A percentile compares a stretch with the other conserved stretches of the same genome.
phyloP scores from a whole-genome alignment of 202 grass and related monocot genomes.

The Setaria italica region DNA sequence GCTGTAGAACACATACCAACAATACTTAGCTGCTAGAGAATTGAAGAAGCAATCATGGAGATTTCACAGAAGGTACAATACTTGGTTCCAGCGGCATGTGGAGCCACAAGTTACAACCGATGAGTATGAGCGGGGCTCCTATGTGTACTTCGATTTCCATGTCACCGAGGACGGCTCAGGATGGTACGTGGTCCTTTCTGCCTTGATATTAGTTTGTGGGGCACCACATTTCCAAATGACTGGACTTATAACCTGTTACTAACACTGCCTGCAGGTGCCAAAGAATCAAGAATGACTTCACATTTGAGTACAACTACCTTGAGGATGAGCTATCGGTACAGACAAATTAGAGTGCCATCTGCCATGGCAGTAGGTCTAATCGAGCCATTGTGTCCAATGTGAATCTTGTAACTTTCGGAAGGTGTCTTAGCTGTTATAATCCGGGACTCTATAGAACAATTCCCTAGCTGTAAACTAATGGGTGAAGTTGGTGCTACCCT shows the following conservation, averaged over 20 bases:
- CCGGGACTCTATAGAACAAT: conserved; percentile 25
- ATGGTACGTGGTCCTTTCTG: conserved; percentile 62
- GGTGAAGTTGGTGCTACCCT: conserved; percentile 11
- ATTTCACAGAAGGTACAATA: conserved; percentile 94
- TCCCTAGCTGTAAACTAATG: conserved; percentile 26
- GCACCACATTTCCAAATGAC: neutral
- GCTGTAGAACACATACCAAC: conserved; percentile 86
- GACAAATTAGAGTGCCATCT: conserved; percentile 47
- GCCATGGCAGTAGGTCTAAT: conserved; percentile 42
- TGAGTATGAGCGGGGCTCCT: conserved; percentile 92
- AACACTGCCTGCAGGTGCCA: conserved; percentile 78
- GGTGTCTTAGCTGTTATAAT: conserved; percentile 17
- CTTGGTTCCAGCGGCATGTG: conserved; percentile 98
- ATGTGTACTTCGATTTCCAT: conserved; percentile 98
- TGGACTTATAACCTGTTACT: conserved; percentile 21
- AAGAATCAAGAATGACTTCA: conserved; percentile 96
- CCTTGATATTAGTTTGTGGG: neutral
- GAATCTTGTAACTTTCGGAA: conserved; percentile 34
- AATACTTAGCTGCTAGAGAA: conserved; percentile 90
- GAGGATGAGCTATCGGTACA: conserved; percentile 91
- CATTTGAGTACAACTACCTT: conserved; percentile 94
- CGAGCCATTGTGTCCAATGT: conserved; percentile 21
- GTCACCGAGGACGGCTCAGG: conserved; percentile 72
- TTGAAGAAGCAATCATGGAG: conserved; percentile 98
- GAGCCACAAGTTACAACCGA: conserved; percentile 98